Base-by-base conservation (phyloP, 495 filamentous ascomycete species). In the Penicillium dipodomyicola region DNA sequence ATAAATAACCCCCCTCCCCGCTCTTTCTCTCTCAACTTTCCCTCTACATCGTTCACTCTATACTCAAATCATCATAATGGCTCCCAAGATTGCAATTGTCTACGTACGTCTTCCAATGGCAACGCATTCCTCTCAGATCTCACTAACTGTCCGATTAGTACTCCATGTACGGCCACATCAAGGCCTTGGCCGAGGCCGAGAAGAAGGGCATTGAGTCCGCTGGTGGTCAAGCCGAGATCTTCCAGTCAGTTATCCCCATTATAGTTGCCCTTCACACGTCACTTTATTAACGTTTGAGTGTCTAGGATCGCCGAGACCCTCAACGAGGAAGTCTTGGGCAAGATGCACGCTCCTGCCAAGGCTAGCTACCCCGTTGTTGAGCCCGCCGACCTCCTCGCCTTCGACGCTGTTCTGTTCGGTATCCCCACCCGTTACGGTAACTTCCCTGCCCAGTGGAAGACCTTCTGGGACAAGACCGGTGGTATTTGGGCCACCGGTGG, bases 401-500 rank as follows among this genome's bases (percentile, higher is more conserved):
- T 94, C 77, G 92, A 97, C 68, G 94, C 80, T 68, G 86, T 99
- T 75, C 86, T 99, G 37, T 82, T 99, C 59, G 95, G 95, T 64
- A 92, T 99, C 73, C 94, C 94, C 30, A 99, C 94, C n/a, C 87
- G 94, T 54, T 99, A 89, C 78, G 94, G 94, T 71, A 99, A 96
- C 84, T 96, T 96, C 82, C 92, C 94, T 40, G 92, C 87, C 27
- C 94, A 98, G 77, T 97, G 88, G 88, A 97, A 92, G 82, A 70
- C 84, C 42, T 95, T 92, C 82, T 92, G 87, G 87, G 90, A 95
- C 79, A 78, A 81, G 72, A 89, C 88, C 25, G 90, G 90, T 65
- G 75, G 80, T 67, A 86, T 88, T 65, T 91, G 88, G 87, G 63
- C 71, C 37, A 68, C 72, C 17, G 91, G 92, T 57, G 87, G 81